phyloP scores from a whole-genome alignment of 2,329 filamentous ascomycete species.

The Lachnellula willkommii region DNA sequence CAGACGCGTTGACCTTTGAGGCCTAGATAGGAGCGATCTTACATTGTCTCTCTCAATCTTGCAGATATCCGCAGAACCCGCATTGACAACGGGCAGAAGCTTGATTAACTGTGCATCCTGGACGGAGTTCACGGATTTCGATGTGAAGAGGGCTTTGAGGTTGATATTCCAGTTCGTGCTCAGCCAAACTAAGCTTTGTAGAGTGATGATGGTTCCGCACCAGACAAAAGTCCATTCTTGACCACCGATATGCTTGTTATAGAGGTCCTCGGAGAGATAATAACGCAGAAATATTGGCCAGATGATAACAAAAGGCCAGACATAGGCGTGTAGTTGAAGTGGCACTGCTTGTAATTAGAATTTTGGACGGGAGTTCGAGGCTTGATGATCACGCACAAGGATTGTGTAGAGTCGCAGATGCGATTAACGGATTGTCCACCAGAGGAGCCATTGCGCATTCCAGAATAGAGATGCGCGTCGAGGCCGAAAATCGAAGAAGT shows the following conservation, averaged over 20 bases:
- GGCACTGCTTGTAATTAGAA: constrained; percentile 44
- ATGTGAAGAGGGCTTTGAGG: constrained; percentile 74
- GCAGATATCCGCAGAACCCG: constrained; percentile 85
- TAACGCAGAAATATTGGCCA: constrained; percentile 90
- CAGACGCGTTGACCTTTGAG: neutral
- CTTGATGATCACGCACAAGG: constrained; percentile 42
- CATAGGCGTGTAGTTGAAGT: constrained; percentile 74
- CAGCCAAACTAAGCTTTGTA: constrained; percentile 86
- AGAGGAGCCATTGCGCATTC: constrained; percentile 62
- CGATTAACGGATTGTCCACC: constrained; percentile 87
- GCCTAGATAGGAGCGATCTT: constrained; percentile 14
- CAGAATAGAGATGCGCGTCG: constrained; percentile 16
- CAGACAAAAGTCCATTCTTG: constrained; percentile 98
- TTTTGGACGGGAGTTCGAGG: neutral
- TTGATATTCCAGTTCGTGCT: constrained; percentile 98
- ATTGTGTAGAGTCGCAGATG: constrained; percentile 80
- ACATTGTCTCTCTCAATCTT: constrained; percentile 69
- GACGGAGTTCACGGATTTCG: constrained; percentile 63
- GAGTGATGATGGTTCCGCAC: constrained; percentile 78
- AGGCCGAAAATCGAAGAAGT: constrained; percentile 3
- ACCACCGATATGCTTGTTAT: constrained; percentile 87
- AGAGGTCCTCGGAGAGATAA: constrained; percentile 77
- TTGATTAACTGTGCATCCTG: constrained; percentile 82
- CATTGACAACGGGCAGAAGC: constrained; percentile 83
- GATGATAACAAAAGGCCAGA: constrained; percentile 86